These are phyloP conservation scores for Xylariaceae sp. DNA, from an alignment of 2,329 filamentous ascomycete species.

Conservation along the genomic window DNA sequence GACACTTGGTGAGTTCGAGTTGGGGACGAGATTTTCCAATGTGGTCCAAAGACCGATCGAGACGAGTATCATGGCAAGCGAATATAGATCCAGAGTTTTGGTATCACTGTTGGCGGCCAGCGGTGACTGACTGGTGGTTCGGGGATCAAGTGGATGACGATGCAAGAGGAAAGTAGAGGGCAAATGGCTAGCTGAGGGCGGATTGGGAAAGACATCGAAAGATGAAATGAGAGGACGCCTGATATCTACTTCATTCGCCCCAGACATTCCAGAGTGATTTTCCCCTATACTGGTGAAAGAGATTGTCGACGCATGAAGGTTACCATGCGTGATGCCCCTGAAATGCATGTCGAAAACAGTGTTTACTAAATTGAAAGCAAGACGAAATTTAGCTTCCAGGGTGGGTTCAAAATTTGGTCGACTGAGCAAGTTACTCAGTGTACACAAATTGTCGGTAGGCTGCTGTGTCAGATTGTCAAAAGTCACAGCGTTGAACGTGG, in stretches of 20 bases:
- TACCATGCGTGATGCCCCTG: conserved; percentile 65
- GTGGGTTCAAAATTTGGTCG: conserved; percentile 56
- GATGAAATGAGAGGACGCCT: conserved; percentile 66
- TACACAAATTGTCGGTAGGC: conserved; percentile 48
- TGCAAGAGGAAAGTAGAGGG: conserved; percentile 45
- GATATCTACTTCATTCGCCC: conserved; percentile 53
- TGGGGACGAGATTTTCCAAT: conserved; percentile 50
- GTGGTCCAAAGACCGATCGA: conserved; percentile 74
- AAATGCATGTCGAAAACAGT: conserved; percentile 71
- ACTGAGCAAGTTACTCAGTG: conserved; percentile 51
- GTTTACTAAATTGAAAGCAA: conserved; percentile 68
- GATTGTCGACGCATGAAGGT: conserved; percentile 63
- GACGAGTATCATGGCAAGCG: conserved; percentile 66
- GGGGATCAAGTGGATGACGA: conserved; percentile 63
- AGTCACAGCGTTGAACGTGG: conserved; percentile 56
- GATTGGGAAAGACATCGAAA: conserved; percentile 67
- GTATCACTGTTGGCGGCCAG: conserved; percentile 49
- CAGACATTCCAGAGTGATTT: conserved; percentile 39
- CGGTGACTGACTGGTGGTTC: conserved; percentile 46
- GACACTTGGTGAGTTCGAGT: conserved; percentile 48
- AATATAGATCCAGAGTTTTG: conserved; percentile 65
- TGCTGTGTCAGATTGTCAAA: conserved; percentile 49
- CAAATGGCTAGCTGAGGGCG: conserved; percentile 34
- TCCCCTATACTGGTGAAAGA: conserved; percentile 55
- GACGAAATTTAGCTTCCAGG: conserved; percentile 70